Evolutionary conservation across 495 filamentous ascomycete genomes (phyloP).

Genomic region (Aspergillus saccharolyticus): DNA sequence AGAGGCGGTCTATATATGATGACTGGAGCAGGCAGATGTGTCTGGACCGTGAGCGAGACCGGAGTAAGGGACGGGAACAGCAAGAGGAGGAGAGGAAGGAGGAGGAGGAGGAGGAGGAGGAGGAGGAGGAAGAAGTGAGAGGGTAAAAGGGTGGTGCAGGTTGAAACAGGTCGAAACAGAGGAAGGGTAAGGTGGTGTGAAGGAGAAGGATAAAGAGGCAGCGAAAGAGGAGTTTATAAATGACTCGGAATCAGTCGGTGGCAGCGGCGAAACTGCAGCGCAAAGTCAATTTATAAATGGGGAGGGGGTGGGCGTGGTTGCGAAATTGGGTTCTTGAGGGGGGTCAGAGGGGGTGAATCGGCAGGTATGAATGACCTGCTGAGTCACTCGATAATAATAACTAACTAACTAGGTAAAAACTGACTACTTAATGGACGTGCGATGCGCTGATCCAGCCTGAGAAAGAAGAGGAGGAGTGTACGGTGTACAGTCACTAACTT

Average conservation of each 20-base stretch:
- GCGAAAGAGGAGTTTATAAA: slow-evolving; percentile 7
- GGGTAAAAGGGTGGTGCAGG: slow-evolving; percentile 8
- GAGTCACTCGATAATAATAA: slow-evolving; percentile 12
- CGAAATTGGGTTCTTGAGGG: slow-evolving; percentile 1
- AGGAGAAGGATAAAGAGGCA: slow-evolving; percentile 4
- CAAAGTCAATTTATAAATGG: slow-evolving; percentile 25
- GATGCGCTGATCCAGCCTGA: slow-evolving; percentile 6
- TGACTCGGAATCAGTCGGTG: slow-evolving; percentile 5
- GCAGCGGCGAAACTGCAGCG: slow-evolving; percentile 20
- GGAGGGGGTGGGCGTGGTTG: neutral
- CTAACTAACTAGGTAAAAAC: neutral
- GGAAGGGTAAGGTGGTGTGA: neutral
- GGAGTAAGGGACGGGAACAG: neutral
- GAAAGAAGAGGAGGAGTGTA: neutral
- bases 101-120: too few species aligned
- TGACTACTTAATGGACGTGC: slow-evolving; percentile 10
- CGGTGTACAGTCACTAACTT: neutral
- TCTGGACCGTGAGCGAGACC: neutral
- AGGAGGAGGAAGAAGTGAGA: slow-evolving; percentile 15
- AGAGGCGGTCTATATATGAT: slow-evolving; percentile 19
- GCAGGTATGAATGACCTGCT: slow-evolving; percentile 16
- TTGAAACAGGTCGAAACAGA: slow-evolving; percentile 3
- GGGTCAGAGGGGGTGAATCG: neutral
- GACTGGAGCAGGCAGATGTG: slow-evolving; percentile 26
- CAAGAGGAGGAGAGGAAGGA: too few species aligned